Conservation (phyloP, 352 stramenopile species). For the Phytophthora lateralis region DNA sequence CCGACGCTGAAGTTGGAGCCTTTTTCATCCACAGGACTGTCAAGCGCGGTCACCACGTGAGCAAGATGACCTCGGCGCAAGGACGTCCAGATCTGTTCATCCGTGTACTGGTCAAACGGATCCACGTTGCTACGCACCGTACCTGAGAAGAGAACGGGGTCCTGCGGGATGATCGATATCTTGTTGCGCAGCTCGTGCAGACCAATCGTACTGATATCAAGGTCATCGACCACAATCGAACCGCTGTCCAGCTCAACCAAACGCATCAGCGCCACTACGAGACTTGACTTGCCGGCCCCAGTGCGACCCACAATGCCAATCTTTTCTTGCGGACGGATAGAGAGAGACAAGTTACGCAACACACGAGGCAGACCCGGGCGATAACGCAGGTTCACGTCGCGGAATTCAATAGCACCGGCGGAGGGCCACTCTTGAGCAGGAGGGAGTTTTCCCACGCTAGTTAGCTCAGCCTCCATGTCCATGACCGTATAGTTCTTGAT, state of each 20-base stretch:
- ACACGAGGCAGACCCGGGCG: conserved; percentile 69
- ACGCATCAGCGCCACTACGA: conserved; percentile 92
- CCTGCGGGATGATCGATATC: conserved; percentile 93
- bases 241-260: conserved; percentile 88
- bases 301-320: conserved; percentile 85
- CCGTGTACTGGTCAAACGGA: conserved; percentile 89
- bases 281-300: conserved; percentile 89
- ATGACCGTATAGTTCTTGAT: conserved; percentile 77
- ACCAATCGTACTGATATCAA: conserved; percentile 60
- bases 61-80: conserved; percentile 83
- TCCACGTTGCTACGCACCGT: conserved; percentile 92
- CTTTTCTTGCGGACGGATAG: conserved; percentile 86
- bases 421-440: conserved; percentile 76
- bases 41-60: conserved; percentile 52
- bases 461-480: conserved; percentile 76
- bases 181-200: conserved; percentile 59
- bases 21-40: conserved; percentile 80
- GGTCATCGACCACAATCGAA: conserved; percentile 63
- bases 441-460: conserved; percentile 86
- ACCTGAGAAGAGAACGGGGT: conserved; percentile 96
- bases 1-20: conserved; percentile 96
- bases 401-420: conserved; percentile 84
- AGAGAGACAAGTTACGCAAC: conserved; percentile 73
- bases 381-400: conserved; percentile 91
- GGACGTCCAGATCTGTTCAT: conserved; percentile 89